Evolutionary conservation across 768 basidiomycete species (phyloP), one percentile per base, ranked within the genome.

Genomic region (Leccinum truebloodii): DNA sequence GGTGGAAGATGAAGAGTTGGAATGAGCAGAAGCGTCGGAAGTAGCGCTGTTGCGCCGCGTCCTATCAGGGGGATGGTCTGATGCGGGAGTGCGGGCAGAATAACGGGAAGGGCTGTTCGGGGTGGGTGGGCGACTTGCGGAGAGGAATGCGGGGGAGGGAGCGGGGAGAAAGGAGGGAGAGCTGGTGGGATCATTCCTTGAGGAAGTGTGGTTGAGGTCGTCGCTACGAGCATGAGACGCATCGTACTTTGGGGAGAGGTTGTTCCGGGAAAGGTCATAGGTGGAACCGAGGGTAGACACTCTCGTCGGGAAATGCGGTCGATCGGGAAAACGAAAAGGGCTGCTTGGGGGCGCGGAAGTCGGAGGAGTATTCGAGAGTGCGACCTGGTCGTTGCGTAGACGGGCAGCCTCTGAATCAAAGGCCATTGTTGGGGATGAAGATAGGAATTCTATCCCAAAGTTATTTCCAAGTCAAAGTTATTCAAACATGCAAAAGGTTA

Each of bases 281-380:
- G 85, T 69, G 37, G 81, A 76, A 61, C 81, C 79, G 58, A 85
- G 69, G 13, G 89, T 90, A 58, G 88, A 86, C 6, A 89, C 83
- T 77, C 88, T 83, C 41, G 80, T 83, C 55, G 87, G 87, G 50
- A 82, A 68, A 67, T 78, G 67, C 32, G 84, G 78, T 48, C 86
- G 84, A 66, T 85, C 85, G 61, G 80, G 74, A 20, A 78, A 65
- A 34, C 79, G 77, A 54, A 77, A 57, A 54, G 79, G 60, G 58
- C 66, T 75, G 8, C 70, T 54, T 18, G 79, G 72, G 28, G 78
- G 75, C 9, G 77, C 72, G 60, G 78, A 76, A 62, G 73, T 66
- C 52, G 78, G 75, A 48, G 58, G 57, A 3, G 60, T 57, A 32
- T 30, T 59, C 24, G 56, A 34, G 46, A 30, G 35, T 24, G 46